Evolutionary conservation across 805 yeast species (phyloP), one percentile per base, ranked within the genome.

Genomic region (Hanseniaspora valbyensis): DNA sequence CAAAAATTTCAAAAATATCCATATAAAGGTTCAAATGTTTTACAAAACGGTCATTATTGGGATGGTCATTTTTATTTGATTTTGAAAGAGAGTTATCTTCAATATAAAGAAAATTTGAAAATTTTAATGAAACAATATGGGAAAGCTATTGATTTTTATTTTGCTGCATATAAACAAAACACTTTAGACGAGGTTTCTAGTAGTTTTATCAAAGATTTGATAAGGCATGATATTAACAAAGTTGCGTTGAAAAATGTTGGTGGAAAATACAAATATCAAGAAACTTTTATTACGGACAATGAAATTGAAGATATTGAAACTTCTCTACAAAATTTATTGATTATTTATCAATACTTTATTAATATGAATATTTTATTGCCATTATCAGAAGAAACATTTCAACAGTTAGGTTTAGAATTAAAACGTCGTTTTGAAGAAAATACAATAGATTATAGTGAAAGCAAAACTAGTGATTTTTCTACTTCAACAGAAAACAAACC

Each of bases 21-120:
- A 2, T 32, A 30, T 7, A 14, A 36, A 12, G 41, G 40, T 6
- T 10, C 22, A 10, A 1, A 40, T 41, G 33, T 39, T 4, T n/a
- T 13, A 13, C 10, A 25, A 24, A 26, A 33, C 19, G 51, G 51
- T 16, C 51, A 48, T 14, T 48, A 48, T 21, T 48, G 51, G 51
- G 44, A 48, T 26, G 40, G 44, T 14, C 19, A 40, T 25, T 48
- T 48, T 33, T 48, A 48, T 25, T 19, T 48, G 8, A 40, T 48
- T 1, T 19, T 16, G 24, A 40, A 18, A 12, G 41, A 19, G 16
- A 37, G 28, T 5, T 48, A 26, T 21, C 4, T 19, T n/a, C 14
- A 24, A 4, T 48, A 40, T 18, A 36, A 33, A 14, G n/a, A 32
- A 6, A 32, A 40, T 8, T 26, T 40, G 4, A 14, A 22, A 6